A percentile compares a stretch with the other conserved stretches of the same genome.
Evolutionary conservation across 148 eudicot genomes (phyloP).

Genomic region (Linanthus parryae): DNA sequence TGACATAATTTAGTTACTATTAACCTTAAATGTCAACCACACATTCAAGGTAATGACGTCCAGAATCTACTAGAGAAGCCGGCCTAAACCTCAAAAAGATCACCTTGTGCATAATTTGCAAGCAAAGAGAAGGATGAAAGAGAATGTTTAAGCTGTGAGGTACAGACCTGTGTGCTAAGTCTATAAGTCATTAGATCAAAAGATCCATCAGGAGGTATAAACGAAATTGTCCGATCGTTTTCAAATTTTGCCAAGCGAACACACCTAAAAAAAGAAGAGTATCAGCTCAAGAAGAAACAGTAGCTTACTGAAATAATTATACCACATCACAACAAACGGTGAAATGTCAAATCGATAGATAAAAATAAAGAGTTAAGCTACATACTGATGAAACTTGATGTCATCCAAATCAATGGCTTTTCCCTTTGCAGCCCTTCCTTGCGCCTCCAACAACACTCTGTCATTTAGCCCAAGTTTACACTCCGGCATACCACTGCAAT

Average conservation of each 20-base stretch:
- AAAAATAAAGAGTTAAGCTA: not conserved
- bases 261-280: conserved; percentile 42
- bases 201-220: conserved; percentile 95
- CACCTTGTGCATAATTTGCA: no score
- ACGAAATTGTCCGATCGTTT: conserved; percentile 91
- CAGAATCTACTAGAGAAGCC: no score
- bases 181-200: conserved; percentile 97
- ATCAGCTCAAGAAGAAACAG: conserved; percentile 1
- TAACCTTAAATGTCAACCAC: no score
- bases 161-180: conserved; percentile 80
- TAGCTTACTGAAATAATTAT: not conserved
- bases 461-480: conserved; percentile 98
- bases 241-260: conserved; percentile 94
- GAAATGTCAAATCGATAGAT: not conserved
- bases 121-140: no score
- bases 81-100: no score
- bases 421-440: conserved; percentile 81
- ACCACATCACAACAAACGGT: not conserved
- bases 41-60: no score
- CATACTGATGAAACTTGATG: conserved; percentile 97
- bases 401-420: conserved; percentile 95
- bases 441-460: conserved; percentile 82
- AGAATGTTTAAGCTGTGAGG: no score
- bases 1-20: no score
- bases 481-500: conserved; percentile 98